phyloP scores from a whole-genome alignment of 176 grass and related monocot species.

The Elaeis guineensis region DNA sequence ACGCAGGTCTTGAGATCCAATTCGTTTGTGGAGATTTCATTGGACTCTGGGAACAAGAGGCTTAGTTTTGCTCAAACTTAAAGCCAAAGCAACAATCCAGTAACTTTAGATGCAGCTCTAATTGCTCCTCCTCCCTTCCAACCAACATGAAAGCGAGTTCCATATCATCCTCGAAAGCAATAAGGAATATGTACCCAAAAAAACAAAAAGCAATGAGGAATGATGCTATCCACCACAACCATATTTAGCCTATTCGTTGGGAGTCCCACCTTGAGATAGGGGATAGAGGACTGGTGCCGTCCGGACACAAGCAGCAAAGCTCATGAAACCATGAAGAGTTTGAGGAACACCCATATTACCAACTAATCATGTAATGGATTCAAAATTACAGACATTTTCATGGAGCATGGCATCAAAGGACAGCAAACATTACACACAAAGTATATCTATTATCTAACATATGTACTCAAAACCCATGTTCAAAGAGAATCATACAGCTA shows the following conservation, averaged over 20 bases:
- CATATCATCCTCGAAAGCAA: not conserved
- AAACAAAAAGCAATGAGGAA: conserved; percentile 3
- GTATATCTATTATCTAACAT: not conserved
- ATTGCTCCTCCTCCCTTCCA: not conserved
- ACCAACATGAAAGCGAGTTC: not conserved
- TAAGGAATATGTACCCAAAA: too few species aligned
- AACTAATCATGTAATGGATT: not conserved
- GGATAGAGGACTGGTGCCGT: not conserved
- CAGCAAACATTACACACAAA: not conserved
- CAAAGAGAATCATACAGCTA: conserved; percentile 12
- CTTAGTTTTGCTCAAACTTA: not conserved
- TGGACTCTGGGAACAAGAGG: not conserved
- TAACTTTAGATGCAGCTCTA: not conserved
- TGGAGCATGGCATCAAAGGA: not conserved
- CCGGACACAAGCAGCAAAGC: not conserved
- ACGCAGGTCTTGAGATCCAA: not conserved
- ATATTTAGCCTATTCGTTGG: not conserved
- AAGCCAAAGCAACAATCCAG: conserved; percentile 1
- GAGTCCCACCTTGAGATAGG: not conserved
- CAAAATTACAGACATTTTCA: not conserved
- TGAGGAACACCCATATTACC: not conserved
- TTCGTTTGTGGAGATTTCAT: not conserved
- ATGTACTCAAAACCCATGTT: conserved; percentile 11
- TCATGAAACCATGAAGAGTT: not conserved
- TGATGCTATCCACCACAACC: not conserved